Evolutionary conservation across 2,329 filamentous ascomycete species (phyloP), one percentile per base, ranked within the genome.

Genomic region (Cladosporium sp.): DNA sequence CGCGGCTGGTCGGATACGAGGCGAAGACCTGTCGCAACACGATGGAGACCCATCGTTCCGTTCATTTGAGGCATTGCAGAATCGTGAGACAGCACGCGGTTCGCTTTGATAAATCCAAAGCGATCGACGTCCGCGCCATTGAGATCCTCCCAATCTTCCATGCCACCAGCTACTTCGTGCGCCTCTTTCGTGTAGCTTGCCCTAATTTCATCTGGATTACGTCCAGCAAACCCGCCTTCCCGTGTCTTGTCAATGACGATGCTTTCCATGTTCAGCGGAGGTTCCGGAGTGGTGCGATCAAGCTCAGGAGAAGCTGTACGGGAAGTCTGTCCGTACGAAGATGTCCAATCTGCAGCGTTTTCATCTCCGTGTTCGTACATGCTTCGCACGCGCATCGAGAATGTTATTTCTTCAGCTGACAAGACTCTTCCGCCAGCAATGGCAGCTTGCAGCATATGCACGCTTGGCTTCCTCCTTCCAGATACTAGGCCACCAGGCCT

Each of bases 351-450:
- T 7, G 72, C 75, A 14, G 81, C 80, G 34, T 76, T 78, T 61
- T 85, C 84, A 58, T 85, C 80, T 4, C 84, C 84, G 61, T 81
- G 79, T 62, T 83, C 81, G 67, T 87, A 88, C 83, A 87, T 87
- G 62, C 82, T 76, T 30, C 85, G 78, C 37, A 88, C 84, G 62
- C 83, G 83, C 61, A 82, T 80, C 34, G 84, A 87, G 60, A 87
- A 74, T 67, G 82, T 80, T 66, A 84, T 84, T 68, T 87, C 85
- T 64, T 87, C 84, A 1, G 82, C 75, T n/a, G 85, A 87, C 30
- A 87, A 77, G 19, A 81, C 78, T 59, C 84, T 77, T 3, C 70
- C 66, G 25, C 67, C 69, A 12, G 69, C 60, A 15, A 71, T 64
- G 5, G 69, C 70, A 28, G 70, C 67, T 62, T 73, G 69, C 50